Conservation (phyloP, 805 yeast genomes). For the Wickerhamiella kurtzmanii region DNA sequence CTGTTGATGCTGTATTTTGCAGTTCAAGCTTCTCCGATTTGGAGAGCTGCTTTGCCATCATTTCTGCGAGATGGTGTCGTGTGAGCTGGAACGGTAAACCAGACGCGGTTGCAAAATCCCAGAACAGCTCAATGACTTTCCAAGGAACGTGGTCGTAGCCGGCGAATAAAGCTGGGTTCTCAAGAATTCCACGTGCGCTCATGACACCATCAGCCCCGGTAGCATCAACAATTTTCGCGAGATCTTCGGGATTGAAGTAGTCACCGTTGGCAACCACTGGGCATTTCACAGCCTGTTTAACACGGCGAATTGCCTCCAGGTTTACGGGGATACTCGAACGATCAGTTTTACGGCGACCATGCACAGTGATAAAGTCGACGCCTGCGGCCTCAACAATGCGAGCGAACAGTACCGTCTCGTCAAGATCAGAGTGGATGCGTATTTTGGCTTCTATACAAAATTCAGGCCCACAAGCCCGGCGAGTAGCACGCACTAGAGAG, state of each 20-base stretch:
- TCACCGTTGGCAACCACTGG: conserved; percentile 99
- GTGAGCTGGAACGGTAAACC: conserved; percentile 75
- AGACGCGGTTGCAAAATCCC: conserved; percentile 63
- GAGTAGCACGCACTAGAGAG: conserved; percentile 72
- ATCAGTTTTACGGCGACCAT: conserved; percentile 78
- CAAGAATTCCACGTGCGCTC: conserved; percentile 82
- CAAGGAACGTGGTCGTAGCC: conserved; percentile 71
- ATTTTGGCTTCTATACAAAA: conserved; percentile 87
- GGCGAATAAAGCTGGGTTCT: conserved; percentile 78
- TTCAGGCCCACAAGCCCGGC: conserved; percentile 52
- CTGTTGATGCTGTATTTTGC: conserved; percentile 45
- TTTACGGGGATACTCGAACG: conserved; percentile 76
- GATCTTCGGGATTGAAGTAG: conserved; percentile 57
- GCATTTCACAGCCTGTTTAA: conserved; percentile 39
- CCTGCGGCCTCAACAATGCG: conserved; percentile 69
- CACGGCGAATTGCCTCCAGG: conserved; percentile 60
- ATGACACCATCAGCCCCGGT: conserved; percentile 87
- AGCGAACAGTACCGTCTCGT: conserved; percentile 63
- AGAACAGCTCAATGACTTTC: conserved; percentile 74
- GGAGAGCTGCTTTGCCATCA: conserved; percentile 49
- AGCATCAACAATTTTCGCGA: conserved; percentile 40
- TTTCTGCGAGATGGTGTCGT: conserved; percentile 80
- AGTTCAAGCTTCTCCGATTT: conserved; percentile 42
- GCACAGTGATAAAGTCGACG: conserved; percentile 87
- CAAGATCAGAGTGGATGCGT: conserved; percentile 64